phyloP scores from a whole-genome alignment of 176 grass and related monocot species.

The Elaeis guineensis region DNA sequence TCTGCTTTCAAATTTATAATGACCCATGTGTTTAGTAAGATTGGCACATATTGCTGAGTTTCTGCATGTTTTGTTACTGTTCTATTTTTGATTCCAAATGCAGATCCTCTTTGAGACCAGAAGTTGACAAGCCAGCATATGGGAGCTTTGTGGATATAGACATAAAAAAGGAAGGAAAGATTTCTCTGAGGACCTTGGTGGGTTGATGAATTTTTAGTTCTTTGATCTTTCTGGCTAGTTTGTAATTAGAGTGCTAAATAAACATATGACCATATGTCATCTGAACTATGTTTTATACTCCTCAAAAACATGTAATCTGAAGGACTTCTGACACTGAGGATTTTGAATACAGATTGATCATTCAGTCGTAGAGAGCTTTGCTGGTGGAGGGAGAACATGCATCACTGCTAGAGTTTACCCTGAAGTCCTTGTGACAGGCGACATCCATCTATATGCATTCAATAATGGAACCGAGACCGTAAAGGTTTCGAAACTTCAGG shows the following conservation, averaged over 20 bases:
- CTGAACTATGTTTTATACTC: no score
- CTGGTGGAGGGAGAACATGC: slow-evolving; percentile 51
- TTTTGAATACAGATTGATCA: slow-evolving; percentile 45
- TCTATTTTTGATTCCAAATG: background rate
- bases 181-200: slow-evolving; percentile 83
- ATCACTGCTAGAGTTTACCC: slow-evolving; percentile 79
- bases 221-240: no score
- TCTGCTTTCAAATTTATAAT: no score
- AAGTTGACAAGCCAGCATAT: slow-evolving; percentile 54
- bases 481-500: slow-evolving; percentile 35
- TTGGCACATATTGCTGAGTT: no score
- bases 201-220: background rate
- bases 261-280: no score
- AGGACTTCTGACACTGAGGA: no score
- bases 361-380: slow-evolving; percentile 87
- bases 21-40: no score
- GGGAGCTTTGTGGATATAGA: slow-evolving; percentile 66
- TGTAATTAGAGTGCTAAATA: no score
- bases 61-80: background rate
- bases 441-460: slow-evolving; percentile 48
- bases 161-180: slow-evolving; percentile 39
- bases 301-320: background rate
- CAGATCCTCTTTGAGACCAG: slow-evolving; percentile 67
- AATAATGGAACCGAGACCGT: slow-evolving; percentile 47
- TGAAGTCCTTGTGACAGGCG: background rate